Conservation (phyloP, 2,329 filamentous ascomycete species). For the Byssoonygena ceratinophila region DNA sequence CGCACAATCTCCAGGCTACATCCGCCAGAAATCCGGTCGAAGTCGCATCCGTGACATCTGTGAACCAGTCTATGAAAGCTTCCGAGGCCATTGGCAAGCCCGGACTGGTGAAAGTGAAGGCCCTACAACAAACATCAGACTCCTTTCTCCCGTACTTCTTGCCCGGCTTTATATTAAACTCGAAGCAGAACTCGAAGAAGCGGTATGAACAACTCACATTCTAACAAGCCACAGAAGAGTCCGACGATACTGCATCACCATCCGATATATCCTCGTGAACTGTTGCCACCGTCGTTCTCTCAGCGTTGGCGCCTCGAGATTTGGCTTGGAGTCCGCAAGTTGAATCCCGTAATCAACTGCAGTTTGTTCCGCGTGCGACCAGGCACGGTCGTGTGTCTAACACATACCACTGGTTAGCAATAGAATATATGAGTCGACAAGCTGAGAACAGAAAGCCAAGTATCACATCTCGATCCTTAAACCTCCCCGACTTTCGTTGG, state of each 20-base stretch:
- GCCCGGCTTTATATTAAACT: too few relatives aligned
- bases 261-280: constrained; percentile 15
- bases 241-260: constrained; percentile 15
- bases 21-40: constrained; percentile 16
- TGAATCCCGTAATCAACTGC: constrained; percentile 15
- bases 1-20: constrained; percentile 16
- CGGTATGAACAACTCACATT: constrained; percentile 7
- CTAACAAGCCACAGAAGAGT: constrained; percentile 17
- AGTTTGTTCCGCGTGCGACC: constrained; percentile 16
- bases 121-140: constrained; percentile 11
- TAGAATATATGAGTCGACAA: not conserved
- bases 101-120: constrained; percentile 16
- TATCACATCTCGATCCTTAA: constrained; percentile 15
- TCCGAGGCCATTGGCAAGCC: constrained; percentile 13
- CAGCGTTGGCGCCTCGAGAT: constrained; percentile 8
- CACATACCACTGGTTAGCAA: not conserved
- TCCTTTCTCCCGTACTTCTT: not conserved
- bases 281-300: constrained; percentile 14
- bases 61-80: constrained; percentile 18
- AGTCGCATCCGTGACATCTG: constrained; percentile 16
- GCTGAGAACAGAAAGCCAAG: not conserved
- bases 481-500: constrained; percentile 12
- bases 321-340: constrained; percentile 11
- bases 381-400: constrained; percentile 16
- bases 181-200: not conserved